Percentiles rank a stretch among this genome's conserved stretches.
phyloP scores from a whole-genome alignment of 2,329 filamentous ascomycete species.

The Fusarium nisikadoi region DNA sequence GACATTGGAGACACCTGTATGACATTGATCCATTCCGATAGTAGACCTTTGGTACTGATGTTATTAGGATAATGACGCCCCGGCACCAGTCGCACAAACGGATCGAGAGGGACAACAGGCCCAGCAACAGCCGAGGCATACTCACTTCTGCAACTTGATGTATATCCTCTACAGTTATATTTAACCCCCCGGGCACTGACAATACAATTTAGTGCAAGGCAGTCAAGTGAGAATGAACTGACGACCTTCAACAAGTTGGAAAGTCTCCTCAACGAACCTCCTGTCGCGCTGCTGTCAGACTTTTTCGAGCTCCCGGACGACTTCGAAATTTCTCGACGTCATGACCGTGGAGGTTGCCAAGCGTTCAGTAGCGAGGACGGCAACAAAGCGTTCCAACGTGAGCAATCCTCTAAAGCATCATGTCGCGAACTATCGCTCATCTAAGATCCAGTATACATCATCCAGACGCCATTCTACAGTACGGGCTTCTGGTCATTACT shows the following conservation, averaged over 20 bases:
- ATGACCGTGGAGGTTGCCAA: not conserved
- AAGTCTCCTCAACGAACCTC: not conserved
- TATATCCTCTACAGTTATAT: no score
- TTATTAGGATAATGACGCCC: not conserved
- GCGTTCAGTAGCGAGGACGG: no score
- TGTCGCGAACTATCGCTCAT: not conserved
- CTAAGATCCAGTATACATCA: rapidly evolving
- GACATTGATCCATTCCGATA: no score
- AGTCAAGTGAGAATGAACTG: not conserved
- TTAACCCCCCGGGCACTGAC: no score
- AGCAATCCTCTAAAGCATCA: no score
- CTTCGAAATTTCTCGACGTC: not conserved
- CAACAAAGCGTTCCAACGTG: not conserved
- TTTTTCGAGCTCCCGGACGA: not conserved
- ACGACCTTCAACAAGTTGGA: not conserved
- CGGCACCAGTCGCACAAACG: not conserved
- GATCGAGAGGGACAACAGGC: not conserved
- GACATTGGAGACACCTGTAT: not conserved
- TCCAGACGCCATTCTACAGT: not conserved
- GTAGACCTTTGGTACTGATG: not conserved
- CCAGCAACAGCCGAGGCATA: not conserved
- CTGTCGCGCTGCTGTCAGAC: rapidly evolving
- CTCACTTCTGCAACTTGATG: not conserved
- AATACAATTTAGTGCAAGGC: not conserved
- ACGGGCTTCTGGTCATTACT: not conserved